Percentiles rank a stretch among this genome's conserved stretches.
These are phyloP conservation scores for Fonsecaea monophora DNA, from an alignment of 2,329 filamentous ascomycete genomes.

Conservation along the genomic window DNA sequence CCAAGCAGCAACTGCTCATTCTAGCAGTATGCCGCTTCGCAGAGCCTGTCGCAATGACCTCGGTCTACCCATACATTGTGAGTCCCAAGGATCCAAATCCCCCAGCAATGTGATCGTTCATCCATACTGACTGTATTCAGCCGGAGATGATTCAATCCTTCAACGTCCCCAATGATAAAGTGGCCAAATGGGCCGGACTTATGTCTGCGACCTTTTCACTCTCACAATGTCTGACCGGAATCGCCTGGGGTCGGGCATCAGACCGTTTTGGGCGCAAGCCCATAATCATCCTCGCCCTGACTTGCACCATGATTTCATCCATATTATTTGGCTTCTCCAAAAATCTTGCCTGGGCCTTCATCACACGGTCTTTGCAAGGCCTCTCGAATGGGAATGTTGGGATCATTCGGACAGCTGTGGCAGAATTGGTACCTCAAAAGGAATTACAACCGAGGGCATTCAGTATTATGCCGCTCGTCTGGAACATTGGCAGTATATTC, in stretches of 20 bases:
- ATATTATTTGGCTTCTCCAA: conserved; percentile 84
- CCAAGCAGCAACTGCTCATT: conserved; percentile 77
- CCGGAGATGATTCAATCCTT: conserved; percentile 87
- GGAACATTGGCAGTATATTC: conserved; percentile 85
- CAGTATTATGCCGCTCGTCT: conserved; percentile 89
- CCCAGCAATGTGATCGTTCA: background rate
- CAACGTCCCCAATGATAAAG: conserved; percentile 70
- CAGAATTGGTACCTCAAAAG: conserved; percentile 87
- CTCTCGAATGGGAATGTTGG: conserved; percentile 91
- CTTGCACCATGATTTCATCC: conserved; percentile 81
- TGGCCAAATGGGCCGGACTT: conserved; percentile 81
- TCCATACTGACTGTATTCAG: conserved; percentile 47
- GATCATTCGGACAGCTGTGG: conserved; percentile 89
- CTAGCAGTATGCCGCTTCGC: conserved; percentile 79
- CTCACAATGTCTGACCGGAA: conserved; percentile 72
- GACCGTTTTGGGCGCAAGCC: conserved; percentile 84
- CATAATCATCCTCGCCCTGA: conserved; percentile 74
- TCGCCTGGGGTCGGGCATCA: conserved; percentile 77
- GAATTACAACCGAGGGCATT: conserved; percentile 89
- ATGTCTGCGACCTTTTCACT: conserved; percentile 76
- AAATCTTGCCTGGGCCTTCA: conserved; percentile 78
- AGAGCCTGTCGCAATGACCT: conserved; percentile 73
- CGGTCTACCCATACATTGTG: conserved; percentile 68
- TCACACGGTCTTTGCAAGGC: conserved; percentile 78
- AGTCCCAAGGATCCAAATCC: conserved; percentile 2